Percentiles rank a stretch among this genome's conserved stretches.
These are phyloP conservation scores for Omphalea diandra DNA, from an alignment of 441 rosid species.

Conservation along the genomic window DNA sequence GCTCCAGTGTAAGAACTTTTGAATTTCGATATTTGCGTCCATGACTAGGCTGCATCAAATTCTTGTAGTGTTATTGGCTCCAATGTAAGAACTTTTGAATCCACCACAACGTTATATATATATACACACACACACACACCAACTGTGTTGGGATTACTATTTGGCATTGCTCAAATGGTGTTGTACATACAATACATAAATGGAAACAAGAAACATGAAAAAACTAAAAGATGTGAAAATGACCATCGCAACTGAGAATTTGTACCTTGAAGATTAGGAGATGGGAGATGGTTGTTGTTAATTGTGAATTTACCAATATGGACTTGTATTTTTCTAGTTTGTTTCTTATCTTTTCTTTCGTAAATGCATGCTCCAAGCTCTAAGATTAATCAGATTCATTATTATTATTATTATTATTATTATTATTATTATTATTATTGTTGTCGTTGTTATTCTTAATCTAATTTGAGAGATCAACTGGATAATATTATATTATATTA, in stretches of 20 bases:
- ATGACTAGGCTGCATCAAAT: slow-evolving; percentile 12
- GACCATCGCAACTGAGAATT: background rate
- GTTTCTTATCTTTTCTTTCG: too few species aligned
- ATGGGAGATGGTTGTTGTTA: background rate
- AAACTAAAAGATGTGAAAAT: background rate
- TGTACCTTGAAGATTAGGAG: background rate
- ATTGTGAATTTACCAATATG: background rate
- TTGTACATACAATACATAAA: slow-evolving; percentile 56
- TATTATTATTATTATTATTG: too few species aligned
- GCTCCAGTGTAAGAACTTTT: too few species aligned
- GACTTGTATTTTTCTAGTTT: too few species aligned
- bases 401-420: too few species aligned
- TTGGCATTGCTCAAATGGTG: slow-evolving; percentile 68
- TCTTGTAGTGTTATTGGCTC: background rate
- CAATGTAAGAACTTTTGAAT: background rate
- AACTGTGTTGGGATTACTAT: slow-evolving; percentile 58
- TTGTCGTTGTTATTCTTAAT: too few species aligned
- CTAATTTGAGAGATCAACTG: too few species aligned
- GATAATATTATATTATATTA: too few species aligned
- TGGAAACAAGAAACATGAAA: slow-evolving; percentile 17
- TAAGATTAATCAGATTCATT: too few species aligned
- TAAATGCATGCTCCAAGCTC: too few species aligned
- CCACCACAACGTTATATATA: too few species aligned
- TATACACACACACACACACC: too few species aligned
- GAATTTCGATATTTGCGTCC: slow-evolving; percentile 58